These are phyloP conservation scores for Ustilago tritici DNA, from an alignment of 1,284 basidiomycete species.

Conservation along the genomic window DNA sequence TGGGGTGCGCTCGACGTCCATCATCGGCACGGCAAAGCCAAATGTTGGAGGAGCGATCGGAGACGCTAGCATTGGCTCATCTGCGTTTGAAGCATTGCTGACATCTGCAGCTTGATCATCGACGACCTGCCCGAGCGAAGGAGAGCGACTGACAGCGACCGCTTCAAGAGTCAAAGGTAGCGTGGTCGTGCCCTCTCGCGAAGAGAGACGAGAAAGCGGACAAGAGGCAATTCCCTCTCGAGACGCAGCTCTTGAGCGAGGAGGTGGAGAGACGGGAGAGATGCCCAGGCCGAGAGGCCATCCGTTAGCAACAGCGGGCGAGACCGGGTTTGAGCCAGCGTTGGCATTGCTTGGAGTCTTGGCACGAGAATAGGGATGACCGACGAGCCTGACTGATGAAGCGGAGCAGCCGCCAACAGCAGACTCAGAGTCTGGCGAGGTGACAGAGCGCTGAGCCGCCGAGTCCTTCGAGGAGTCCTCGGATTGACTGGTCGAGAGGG, in stretches of 20 bases:
- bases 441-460: background rate
- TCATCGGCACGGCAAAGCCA: background rate
- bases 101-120: background rate
- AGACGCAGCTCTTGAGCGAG: slow-evolving; percentile 16
- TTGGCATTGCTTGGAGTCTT: slow-evolving; percentile 32
- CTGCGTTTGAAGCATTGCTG: background rate
- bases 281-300: slow-evolving; percentile 26
- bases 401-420: background rate
- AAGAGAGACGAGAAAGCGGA: slow-evolving; percentile 25
- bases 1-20: slow-evolving; percentile 45
- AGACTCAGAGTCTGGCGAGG: slow-evolving; percentile 2
- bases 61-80: slow-evolving; percentile 32
- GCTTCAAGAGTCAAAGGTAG: background rate
- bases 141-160: background rate
- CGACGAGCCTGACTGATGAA: slow-evolving; percentile 11
- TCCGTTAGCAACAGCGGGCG: slow-evolving; percentile 1
- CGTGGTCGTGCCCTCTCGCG: background rate
- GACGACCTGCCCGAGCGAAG: slow-evolving; percentile 1
- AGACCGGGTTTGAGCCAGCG: background rate
- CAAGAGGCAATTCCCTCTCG: slow-evolving; percentile 10
- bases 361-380: slow-evolving; percentile 35
- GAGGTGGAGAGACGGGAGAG: slow-evolving; percentile 32
- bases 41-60: slow-evolving; percentile 4
- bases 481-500: slow-evolving; percentile 10
- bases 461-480: slow-evolving; percentile 11